Conservation (phyloP, 2,329 filamentous ascomycete genomes). For the Fonsecaea pedrosoi region DNA sequence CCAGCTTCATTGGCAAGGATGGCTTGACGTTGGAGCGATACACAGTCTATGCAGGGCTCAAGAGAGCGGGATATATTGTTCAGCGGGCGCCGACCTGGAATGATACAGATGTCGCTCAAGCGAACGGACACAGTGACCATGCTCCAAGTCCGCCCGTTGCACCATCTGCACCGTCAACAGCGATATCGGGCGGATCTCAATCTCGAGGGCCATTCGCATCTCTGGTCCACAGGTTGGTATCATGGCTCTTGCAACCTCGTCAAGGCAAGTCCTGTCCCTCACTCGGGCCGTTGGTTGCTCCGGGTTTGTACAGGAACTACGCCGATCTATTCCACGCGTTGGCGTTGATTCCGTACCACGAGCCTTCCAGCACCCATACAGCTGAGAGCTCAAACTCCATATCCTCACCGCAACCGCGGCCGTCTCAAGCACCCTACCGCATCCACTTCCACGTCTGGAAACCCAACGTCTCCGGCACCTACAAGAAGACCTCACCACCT, state of each 20-base stretch:
- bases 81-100: conserved; percentile 69
- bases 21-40: conserved; percentile 76
- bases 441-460: conserved; percentile 86
- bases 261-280: conserved; percentile 35
- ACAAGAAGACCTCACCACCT: conserved; percentile 80
- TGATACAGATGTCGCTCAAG: conserved; percentile 41
- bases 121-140: conserved; percentile 22
- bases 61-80: conserved; percentile 81
- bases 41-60: conserved; percentile 85
- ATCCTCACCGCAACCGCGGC: conserved; percentile 21
- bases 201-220: conserved; percentile 10
- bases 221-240: conserved; percentile 63
- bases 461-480: conserved; percentile 62
- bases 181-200: conserved; percentile 6
- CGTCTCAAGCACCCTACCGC: conserved; percentile 63
- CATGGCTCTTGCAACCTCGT: conserved; percentile 49
- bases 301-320: conserved; percentile 71
- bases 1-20: conserved; percentile 75
- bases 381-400: conserved; percentile 39
- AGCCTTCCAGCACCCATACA: conserved; percentile 55
- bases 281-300: conserved; percentile 65
- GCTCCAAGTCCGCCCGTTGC: conserved; percentile 1
- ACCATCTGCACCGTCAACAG: background rate
- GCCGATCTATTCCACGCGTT: conserved; percentile 77
- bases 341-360: conserved; percentile 73